A percentile compares a stretch with the other conserved stretches of the same genome.
phyloP scores from a whole-genome alignment of 2,329 filamentous ascomycete species.

The Arthroderma uncinatum region DNA sequence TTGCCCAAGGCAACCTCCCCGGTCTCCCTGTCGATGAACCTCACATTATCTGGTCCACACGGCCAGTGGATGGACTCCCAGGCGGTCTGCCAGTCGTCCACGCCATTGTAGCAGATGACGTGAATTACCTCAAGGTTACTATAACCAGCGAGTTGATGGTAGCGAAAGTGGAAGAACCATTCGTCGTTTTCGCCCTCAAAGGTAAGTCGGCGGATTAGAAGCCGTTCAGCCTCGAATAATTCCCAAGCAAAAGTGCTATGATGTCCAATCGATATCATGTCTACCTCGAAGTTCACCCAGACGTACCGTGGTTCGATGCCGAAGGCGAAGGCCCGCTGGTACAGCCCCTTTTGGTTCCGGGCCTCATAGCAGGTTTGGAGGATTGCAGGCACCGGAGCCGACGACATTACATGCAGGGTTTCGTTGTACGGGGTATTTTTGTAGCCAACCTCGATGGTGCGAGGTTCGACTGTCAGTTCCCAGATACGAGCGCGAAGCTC shows the following conservation, averaged over 20 bases:
- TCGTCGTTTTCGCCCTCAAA: background rate
- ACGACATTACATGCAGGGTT: background rate
- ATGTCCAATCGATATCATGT: conserved; percentile 5
- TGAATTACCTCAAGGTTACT: too few relatives aligned
- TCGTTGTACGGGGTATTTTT: background rate
- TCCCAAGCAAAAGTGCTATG: too few relatives aligned
- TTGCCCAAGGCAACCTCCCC: too few relatives aligned
- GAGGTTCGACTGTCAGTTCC: conserved; percentile 3
- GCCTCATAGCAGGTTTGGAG: background rate
- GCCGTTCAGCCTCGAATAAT: background rate
- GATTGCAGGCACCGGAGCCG: background rate
- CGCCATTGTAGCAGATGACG: too few relatives aligned
- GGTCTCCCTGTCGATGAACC: too few relatives aligned
- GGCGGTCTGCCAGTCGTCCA: too few relatives aligned
- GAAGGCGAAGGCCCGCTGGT: background rate
- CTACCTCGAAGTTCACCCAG: conserved; percentile 16
- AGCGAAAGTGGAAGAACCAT: background rate
- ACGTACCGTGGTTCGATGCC: conserved; percentile 7
- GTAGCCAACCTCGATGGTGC: background rate
- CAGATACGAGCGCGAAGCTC: conserved; percentile 5
- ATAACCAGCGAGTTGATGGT: too few relatives aligned
- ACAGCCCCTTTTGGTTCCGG: background rate
- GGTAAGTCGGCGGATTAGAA: background rate
- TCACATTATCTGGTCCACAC: too few relatives aligned
- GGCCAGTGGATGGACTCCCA: too few relatives aligned